Conservation (phyloP, 352 stramenopile species). For the Phytophthora cactorum region DNA sequence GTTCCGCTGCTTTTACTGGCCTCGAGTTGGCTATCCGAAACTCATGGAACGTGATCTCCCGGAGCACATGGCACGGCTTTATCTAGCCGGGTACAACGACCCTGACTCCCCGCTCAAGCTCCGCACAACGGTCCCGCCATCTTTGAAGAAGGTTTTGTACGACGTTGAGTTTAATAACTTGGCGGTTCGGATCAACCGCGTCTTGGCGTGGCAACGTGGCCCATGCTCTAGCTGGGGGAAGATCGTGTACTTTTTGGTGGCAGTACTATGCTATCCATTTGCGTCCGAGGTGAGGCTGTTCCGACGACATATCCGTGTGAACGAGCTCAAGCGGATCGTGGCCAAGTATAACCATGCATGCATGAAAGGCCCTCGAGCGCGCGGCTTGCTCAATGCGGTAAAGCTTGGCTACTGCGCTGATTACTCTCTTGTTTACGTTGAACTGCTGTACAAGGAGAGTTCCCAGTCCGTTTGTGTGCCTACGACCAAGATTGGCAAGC, state of each 20-base stretch:
- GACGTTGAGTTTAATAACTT: slow-evolving; percentile 70
- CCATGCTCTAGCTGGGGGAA: slow-evolving; percentile 62
- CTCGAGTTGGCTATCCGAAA: slow-evolving; percentile 78
- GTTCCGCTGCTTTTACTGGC: slow-evolving; percentile 77
- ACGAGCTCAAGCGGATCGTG: slow-evolving; percentile 77
- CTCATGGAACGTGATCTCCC: slow-evolving; percentile 79
- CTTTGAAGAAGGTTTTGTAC: slow-evolving; percentile 73
- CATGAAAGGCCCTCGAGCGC: slow-evolving; percentile 77
- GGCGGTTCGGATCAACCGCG: slow-evolving; percentile 71
- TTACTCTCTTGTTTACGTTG: slow-evolving; percentile 84
- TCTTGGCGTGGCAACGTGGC: slow-evolving; percentile 56
- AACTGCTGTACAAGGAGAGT: slow-evolving; percentile 81
- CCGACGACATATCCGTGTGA: slow-evolving; percentile 75
- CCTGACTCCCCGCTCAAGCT: slow-evolving; percentile 65
- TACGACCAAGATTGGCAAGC: slow-evolving; percentile 75
- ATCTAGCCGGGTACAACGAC: slow-evolving; percentile 73
- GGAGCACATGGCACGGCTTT: slow-evolving; percentile 83
- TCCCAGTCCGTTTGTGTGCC: slow-evolving; percentile 73
- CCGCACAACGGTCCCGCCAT: slow-evolving; percentile 57
- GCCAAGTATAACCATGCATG: slow-evolving; percentile 83
- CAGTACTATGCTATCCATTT: slow-evolving; percentile 75
- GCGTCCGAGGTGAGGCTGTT: slow-evolving; percentile 70
- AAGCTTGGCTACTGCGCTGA: slow-evolving; percentile 82
- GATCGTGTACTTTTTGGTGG: slow-evolving; percentile 63
- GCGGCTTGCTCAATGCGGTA: slow-evolving; percentile 74